Evolutionary conservation across 2,329 filamentous ascomycete species (phyloP), one percentile per base, ranked within the genome.

Genomic region (Penicillium sp.): DNA sequence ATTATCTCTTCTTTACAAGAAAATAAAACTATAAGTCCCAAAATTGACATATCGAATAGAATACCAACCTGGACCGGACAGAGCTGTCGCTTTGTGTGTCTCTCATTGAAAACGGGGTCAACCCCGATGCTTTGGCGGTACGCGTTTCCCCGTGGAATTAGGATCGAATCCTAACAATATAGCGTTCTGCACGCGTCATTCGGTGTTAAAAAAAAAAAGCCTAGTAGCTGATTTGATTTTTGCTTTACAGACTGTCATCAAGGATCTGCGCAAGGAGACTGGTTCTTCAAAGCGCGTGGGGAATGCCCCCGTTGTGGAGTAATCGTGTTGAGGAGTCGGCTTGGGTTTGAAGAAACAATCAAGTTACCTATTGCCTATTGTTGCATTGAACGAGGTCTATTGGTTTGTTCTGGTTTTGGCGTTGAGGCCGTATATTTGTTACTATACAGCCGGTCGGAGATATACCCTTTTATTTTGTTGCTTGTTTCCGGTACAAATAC

Each of bases 51-150:
- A 2, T 10, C 4, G n/a, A 37, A 17, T 59, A 97, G 93, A 97
- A 97, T 78, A 96, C 93, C 61, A 86, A 96, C 63, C 86, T 99
- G 46, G 93, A 97, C 75, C 87, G 93, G 33, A 89, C 92, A 54
- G 92, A 93, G 21, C 82, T 99, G 19, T 96, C 93, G 3, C 90
- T 97, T 62, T 99, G 94, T 76, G 93, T 97, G 59, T 96, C 92
- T 54, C 84, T 99, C 75, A 95, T 99, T 67, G 94, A 99, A 77
- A 96, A 96, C 71, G 94, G 94, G 15, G 91, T 97, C 31, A 96
- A 96, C 71, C 94, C 94, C 0, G 93, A 97, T 74, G 94, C 93
- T 1, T 81, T 99, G 33, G 93, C 93, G 25, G 94, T 97, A 83
- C 71, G 91, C 79, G 37, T 38, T 41, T 52, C n/a, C 25, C 27